A percentile compares a stretch with the other conserved stretches of the same genome.
phyloP scores from a whole-genome alignment of 768 basidiomycete species.

The Pholiota conissans region DNA sequence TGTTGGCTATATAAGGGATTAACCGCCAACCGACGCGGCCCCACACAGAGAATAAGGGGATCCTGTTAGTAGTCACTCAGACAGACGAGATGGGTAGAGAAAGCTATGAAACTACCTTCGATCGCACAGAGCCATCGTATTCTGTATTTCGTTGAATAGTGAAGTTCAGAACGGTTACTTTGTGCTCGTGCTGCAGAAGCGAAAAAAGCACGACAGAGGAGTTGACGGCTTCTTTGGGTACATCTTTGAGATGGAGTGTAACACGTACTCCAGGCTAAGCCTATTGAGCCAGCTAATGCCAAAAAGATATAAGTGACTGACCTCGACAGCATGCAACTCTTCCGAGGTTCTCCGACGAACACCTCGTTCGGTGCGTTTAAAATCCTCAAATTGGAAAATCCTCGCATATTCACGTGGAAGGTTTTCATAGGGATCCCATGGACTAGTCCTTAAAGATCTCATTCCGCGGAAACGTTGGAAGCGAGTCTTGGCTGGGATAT shows the following conservation, averaged over 20 bases:
- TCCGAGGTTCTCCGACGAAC: slow-evolving; percentile 67
- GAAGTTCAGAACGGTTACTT: slow-evolving; percentile 90
- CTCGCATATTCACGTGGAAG: slow-evolving; percentile 90
- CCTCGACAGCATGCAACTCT: slow-evolving; percentile 64
- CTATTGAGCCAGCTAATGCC: background rate
- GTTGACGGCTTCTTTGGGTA: slow-evolving; percentile 60
- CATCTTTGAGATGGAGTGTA: slow-evolving; percentile 71
- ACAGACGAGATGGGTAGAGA: background rate
- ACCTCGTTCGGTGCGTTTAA: slow-evolving; percentile 77
- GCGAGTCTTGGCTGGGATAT: slow-evolving; percentile 73
- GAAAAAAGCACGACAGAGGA: slow-evolving; percentile 66
- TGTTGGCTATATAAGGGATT: slow-evolving; percentile 94
- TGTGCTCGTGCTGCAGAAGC: slow-evolving; percentile 94
- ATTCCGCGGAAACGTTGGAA: slow-evolving; percentile 94
- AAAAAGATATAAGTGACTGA: slow-evolving; percentile 30
- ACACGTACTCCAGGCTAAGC: slow-evolving; percentile 84
- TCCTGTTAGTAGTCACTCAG: slow-evolving; percentile 51
- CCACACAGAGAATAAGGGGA: slow-evolving; percentile 84
- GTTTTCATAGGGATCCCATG: slow-evolving; percentile 98
- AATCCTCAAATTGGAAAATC: slow-evolving; percentile 97
- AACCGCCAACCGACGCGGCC: slow-evolving; percentile 80
- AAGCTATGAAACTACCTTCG: slow-evolving; percentile 60
- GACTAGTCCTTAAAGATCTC: slow-evolving; percentile 90
- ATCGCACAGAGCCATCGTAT: slow-evolving; percentile 82
- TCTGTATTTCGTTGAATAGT: slow-evolving; percentile 95